These are phyloP conservation scores for Eucommia ulmoides DNA, from an alignment of 257 asterid genomes.

Conservation along the genomic window DNA sequence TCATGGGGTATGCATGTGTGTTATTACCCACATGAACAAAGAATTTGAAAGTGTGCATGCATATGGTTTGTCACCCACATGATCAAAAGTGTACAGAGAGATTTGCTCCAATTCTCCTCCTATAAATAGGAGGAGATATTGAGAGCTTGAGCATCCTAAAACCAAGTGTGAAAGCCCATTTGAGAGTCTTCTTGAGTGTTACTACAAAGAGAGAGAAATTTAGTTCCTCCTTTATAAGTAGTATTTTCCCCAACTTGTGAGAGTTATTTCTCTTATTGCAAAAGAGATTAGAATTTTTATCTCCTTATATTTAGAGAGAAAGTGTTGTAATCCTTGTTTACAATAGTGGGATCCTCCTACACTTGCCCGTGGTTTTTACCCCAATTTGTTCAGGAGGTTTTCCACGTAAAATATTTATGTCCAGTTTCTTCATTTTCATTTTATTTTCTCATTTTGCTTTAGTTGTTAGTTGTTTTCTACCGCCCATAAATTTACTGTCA, in stretches of 20 bases:
- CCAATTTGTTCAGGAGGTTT: no score
- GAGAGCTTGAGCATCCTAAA: not conserved
- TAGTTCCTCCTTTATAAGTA: not conserved
- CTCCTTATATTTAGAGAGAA: not conserved
- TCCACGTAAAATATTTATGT: not conserved
- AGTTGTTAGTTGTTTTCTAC: no score
- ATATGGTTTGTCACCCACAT: not conserved
- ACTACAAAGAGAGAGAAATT: not conserved
- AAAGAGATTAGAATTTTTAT: not conserved
- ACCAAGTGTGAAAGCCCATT: not conserved
- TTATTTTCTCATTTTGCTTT: no score
- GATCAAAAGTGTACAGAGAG: not conserved
- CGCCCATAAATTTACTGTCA: no score
- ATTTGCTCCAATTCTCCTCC: not conserved
- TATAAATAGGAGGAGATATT: not conserved
- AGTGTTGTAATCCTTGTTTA: not conserved
- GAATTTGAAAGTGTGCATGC: no score
- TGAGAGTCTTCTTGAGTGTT: not conserved
- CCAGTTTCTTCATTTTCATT: no score
- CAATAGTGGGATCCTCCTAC: not conserved
- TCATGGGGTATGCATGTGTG: no score
- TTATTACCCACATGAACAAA: no score
- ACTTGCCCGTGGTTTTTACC: not conserved
- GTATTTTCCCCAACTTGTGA: not conserved
- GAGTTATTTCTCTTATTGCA: no score